Evolutionary conservation across 139 green algal species (phyloP).

Genomic region (Closterium sp.): DNA sequence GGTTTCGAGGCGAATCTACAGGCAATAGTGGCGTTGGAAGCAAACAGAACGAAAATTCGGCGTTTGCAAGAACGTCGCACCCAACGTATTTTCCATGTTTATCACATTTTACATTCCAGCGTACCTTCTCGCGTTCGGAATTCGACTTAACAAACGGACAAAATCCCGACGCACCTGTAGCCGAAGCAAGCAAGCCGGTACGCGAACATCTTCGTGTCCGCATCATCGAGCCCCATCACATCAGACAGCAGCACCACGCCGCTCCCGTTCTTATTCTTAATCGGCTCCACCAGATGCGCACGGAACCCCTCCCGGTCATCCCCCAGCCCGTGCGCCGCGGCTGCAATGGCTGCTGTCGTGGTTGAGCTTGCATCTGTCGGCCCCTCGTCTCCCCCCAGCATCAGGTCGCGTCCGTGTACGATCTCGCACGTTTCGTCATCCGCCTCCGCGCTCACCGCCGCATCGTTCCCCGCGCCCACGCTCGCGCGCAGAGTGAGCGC

Average conservation of each 20-base stretch:
- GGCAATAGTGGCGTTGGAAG: too few species aligned
- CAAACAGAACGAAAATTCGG: too few species aligned
- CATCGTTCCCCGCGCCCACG: not conserved
- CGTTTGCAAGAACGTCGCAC: too few species aligned
- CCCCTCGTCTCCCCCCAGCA: slow-evolving; percentile 10
- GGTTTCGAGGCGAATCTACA: too few species aligned
- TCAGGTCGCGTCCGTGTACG: slow-evolving; percentile 12
- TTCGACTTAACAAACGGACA: too few species aligned
- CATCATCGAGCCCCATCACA: slow-evolving; percentile 10
- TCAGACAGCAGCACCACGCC: slow-evolving; percentile 40
- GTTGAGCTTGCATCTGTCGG: not conserved
- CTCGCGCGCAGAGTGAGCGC: not conserved
- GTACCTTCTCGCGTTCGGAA: not conserved
- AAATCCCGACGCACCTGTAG: slow-evolving; percentile 27
- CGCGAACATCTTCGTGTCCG: slow-evolving; percentile 29
- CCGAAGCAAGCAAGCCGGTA: slow-evolving; percentile 42
- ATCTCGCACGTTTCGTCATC: slow-evolving; percentile 26
- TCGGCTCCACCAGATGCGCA: slow-evolving; percentile 14
- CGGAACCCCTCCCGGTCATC: slow-evolving; percentile 1
- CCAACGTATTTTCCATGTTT: too few species aligned
- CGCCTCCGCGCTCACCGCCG: slow-evolving; percentile 2
- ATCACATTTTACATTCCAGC: too few species aligned
- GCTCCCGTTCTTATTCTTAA: slow-evolving; percentile 44
- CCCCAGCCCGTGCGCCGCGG: not conserved
- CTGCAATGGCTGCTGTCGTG: not conserved